These are phyloP conservation scores for Phalaenopsis equestris DNA, from an alignment of 106 monocot species.

Conservation along the genomic window DNA sequence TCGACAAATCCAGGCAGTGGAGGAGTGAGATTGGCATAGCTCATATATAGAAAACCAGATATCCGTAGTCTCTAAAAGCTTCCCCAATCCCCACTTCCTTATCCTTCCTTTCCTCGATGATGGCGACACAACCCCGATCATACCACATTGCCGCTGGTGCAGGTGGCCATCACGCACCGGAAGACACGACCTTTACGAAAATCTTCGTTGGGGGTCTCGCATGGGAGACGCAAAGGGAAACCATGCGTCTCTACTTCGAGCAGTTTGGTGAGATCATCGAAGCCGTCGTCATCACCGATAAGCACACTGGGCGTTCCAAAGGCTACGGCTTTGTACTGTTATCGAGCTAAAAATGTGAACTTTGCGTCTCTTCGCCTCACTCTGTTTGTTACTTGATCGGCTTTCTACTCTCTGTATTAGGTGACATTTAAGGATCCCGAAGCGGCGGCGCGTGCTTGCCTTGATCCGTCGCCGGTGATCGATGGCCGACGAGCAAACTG, in stretches of 20 bases:
- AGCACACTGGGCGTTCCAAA: constrained; percentile 41
- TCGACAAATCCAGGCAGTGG: neutral
- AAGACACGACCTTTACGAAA: constrained; percentile 36
- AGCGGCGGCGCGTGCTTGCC: constrained; percentile 53
- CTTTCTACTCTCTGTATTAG: constrained; percentile 14
- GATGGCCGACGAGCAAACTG: constrained; percentile 75
- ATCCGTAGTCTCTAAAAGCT: neutral
- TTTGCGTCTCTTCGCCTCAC: neutral
- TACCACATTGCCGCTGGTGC: neutral
- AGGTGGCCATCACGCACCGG: neutral
- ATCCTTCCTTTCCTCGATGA: neutral
- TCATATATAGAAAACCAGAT: neutral
- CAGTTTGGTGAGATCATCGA: constrained; percentile 48
- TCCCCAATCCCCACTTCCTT: neutral
- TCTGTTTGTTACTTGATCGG: neutral
- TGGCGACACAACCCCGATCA: constrained; percentile 3
- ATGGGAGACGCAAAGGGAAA: constrained; percentile 41
- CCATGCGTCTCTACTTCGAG: constrained; percentile 41
- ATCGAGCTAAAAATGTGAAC: neutral
- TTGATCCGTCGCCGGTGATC: constrained; percentile 60
- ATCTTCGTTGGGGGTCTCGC: constrained; percentile 49
- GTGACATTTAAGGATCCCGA: constrained; percentile 70
- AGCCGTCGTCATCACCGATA: constrained; percentile 50
- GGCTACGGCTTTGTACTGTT: constrained; percentile 41
- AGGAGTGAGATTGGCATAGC: neutral